A percentile compares a stretch with the other conserved stretches of the same genome.
Evolutionary conservation across 169 alveolate species (phyloP).

Genomic region (Plasmodium adleri): DNA sequence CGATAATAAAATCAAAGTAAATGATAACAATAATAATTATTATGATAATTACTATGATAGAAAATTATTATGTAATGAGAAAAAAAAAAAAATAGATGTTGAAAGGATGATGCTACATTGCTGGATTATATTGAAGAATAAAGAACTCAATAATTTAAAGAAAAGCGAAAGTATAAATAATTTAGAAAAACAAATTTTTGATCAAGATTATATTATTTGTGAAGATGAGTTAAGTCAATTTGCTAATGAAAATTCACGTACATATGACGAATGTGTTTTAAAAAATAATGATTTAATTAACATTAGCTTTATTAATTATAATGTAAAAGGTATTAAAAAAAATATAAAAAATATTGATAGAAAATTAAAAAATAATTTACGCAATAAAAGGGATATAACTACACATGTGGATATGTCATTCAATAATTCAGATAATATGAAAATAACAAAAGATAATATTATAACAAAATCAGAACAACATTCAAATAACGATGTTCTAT

Average conservation of each 20-base stretch:
- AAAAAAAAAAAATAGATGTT: conserved; percentile 29
- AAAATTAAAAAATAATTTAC: conserved; percentile 23
- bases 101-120: conserved; percentile 77
- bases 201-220: conserved; percentile 64
- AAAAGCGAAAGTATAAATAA: conserved; percentile 61
- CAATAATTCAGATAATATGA: not conserved
- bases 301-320: conserved; percentile 46
- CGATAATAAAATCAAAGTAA: not conserved
- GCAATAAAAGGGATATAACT: not conserved
- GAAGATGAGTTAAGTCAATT: conserved; percentile 49
- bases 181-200: conserved; percentile 59
- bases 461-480: not conserved
- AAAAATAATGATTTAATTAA: conserved; percentile 49
- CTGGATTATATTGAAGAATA: conserved; percentile 51
- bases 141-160: conserved; percentile 6
- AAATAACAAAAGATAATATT: conserved; percentile 6
- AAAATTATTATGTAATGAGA: not conserved
- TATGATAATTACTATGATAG: not conserved
- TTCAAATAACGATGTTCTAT: not conserved
- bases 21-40: not conserved
- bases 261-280: conserved; percentile 64
- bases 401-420: not conserved
- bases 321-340: conserved; percentile 54
- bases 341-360: conserved; percentile 55
- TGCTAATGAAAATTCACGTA: conserved; percentile 62